Base-by-base conservation (phyloP, 805 yeast species). In the Ogataea naganishii region DNA sequence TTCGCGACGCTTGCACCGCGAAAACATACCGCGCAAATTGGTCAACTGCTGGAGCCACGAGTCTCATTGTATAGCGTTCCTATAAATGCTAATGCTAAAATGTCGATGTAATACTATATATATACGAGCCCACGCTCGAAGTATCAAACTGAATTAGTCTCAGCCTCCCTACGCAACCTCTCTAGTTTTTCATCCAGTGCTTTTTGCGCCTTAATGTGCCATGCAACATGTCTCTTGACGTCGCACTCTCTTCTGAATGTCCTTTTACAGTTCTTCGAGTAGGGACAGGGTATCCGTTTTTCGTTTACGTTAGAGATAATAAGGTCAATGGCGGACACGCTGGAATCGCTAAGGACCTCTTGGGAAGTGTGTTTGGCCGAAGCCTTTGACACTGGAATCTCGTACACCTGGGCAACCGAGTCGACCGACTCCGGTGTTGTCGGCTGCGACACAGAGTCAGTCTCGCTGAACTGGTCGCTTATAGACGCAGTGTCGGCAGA, bases 231-330 rank as follows among this genome's bases (percentile, higher is more conserved):
- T 24, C 77, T 56, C 12, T 48, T 41, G 16, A 72, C 42, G 42
- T 71, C 78, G 39, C 60, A 60, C 0, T 62, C 60, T 36, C 66
- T 63, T 30, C 62, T 60, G 46, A 79, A 79, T 6, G 59, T 56
- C 34, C 84, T 59, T 20, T 53, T 54, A 47, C 88, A 79, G 24
- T 62, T 62, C 3, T 42, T 48, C 5, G 34, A 26, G 35, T 58
- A 66, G 0, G 72, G 62, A 44, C 86, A 79, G 0, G 43, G 31
- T 1, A 64, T 44, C 26, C 40, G 55, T 23, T 60, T 59, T 8
- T 49, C 41, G 7, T 53, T 47, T 24, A 52, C 56, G 40, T 64
- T 66, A 13, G 46, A 43, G 41, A 54, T 48, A 14, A 69, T 46
- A 14, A 68, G 38, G 20, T 55, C 63, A 13, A 66, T 38, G 6